phyloP scores from a whole-genome alignment of 495 filamentous ascomycete genomes.

The Penicillium diatomitis region DNA sequence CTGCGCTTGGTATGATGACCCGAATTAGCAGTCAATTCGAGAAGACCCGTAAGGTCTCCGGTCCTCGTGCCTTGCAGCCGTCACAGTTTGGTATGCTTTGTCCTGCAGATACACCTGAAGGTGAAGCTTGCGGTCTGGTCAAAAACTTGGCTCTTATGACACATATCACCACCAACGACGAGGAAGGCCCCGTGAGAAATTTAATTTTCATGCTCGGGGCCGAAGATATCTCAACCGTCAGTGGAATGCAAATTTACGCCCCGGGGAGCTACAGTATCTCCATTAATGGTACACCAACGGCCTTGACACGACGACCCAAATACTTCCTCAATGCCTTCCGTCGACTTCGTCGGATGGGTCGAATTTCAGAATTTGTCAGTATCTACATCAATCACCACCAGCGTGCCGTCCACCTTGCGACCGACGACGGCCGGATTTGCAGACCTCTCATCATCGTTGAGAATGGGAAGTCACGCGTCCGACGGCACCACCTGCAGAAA shows the following conservation, averaged over 20 bases:
- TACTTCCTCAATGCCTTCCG: conserved; percentile 76
- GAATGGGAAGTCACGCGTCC: conserved; percentile 70
- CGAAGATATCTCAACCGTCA: conserved; percentile 62
- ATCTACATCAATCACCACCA: conserved; percentile 93
- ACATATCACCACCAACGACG: conserved; percentile 92
- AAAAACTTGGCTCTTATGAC: conserved; percentile 99
- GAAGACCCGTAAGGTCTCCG: conserved; percentile 92
- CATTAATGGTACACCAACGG: conserved; percentile 88
- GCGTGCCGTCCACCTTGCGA: conserved; percentile 85
- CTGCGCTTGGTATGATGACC: conserved; percentile 99
- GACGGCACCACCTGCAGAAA: conserved; percentile 61
- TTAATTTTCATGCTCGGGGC: conserved; percentile 71
- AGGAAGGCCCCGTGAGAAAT: conserved; percentile 77
- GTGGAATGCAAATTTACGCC: conserved; percentile 74
- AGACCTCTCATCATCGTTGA: conserved; percentile 91
- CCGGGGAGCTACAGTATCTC: conserved; percentile 83
- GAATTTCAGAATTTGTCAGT: conserved; percentile 88
- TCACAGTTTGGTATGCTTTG: conserved; percentile 98
- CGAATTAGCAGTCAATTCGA: conserved; percentile 97
- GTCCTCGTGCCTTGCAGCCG: conserved; percentile 88
- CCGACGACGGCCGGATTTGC: conserved; percentile 93
- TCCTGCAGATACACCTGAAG: conserved; percentile 94
- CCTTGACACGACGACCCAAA: conserved; percentile 72
- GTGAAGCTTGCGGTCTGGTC: conserved; percentile 93
- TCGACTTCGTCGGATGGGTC: conserved; percentile 71